Evolutionary conservation across 768 basidiomycete genomes (phyloP), one percentile per base, ranked within the genome.

Genomic region (Rhodotorula toruloides): DNA sequence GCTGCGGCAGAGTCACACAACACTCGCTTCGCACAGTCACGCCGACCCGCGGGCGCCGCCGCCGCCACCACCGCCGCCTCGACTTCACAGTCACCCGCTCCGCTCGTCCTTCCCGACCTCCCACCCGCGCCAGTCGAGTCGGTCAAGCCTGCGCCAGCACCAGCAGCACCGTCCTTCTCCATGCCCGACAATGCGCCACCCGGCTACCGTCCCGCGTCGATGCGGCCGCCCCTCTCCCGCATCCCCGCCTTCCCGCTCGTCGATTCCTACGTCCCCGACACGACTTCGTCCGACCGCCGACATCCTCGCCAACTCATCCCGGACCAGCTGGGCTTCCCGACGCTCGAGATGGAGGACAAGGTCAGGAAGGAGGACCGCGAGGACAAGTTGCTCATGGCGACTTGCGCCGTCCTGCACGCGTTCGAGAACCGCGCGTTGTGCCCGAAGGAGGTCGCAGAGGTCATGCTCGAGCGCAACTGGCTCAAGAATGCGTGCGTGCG

Each of bases 361-460:
- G 64, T 71, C 39, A 36, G 58, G 14, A 53, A 55, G 44, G 70
- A 71, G 32, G 70, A 71, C 19, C 62, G 63, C 58, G 70, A 71
- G 37, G 70, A 71, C 60, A 43, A 63, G 4, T 53, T 71, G 12
- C 66, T 71, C 40, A 71, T 71, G 70, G 70, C 70, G 1, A 71
- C 63, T 6, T 71, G 70, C 36, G 58, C 65, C 17, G 54, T 71
- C 17, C 40, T 71, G 62, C 66, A 65, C 39, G 25, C 37, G 36
- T 63, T 68, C 44, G 54, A 63, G 61, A 75, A 75, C 48, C 58
- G 74, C 21, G 74, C 74, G 4, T 52, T 75, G 37, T 70, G 70
- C 27, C 74, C 74, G 12, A 75, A 75, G 53, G 74, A 75, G 59
- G 67, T 75, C 11, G 74, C 71, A 10, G 62, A 68, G 42, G 66